Evolutionary conservation across 2,329 filamentous ascomycete species (phyloP).

Genomic region (Tolypocladium guangdongense): DNA sequence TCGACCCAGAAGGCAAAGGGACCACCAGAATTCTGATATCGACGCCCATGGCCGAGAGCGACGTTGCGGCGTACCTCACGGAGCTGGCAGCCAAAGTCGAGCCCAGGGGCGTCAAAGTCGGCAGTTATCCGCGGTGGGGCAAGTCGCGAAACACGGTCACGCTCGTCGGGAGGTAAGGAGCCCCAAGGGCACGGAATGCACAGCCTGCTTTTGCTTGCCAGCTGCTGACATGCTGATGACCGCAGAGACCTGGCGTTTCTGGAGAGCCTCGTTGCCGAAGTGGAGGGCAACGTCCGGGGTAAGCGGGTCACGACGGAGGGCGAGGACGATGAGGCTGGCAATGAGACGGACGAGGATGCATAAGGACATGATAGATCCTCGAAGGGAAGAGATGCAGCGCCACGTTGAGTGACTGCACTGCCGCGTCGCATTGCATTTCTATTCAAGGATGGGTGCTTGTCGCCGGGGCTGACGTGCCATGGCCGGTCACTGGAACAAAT

Average conservation of each 20-base stretch:
- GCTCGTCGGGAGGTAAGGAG: conserved; percentile 51
- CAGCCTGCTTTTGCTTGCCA: neutral
- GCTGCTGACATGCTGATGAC: conserved; percentile 6
- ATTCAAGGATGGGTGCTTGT: neutral
- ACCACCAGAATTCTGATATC: conserved; percentile 71
- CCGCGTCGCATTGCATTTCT: neutral
- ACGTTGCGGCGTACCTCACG: conserved; percentile 72
- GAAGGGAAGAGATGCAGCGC: neutral
- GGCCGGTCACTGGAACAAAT: too few species aligned
- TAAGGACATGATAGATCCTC: neutral
- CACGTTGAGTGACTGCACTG: neutral
- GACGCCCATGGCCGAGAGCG: conserved; percentile 79
- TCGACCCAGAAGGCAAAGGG: conserved; percentile 71
- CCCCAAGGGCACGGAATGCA: neutral
- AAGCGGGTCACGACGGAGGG: conserved; percentile 59
- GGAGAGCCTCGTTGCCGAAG: conserved; percentile 67
- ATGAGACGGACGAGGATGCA: conserved; percentile 1
- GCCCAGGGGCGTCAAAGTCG: conserved; percentile 76
- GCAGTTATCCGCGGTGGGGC: conserved; percentile 89
- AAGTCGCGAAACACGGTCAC: conserved; percentile 84
- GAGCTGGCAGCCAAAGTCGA: conserved; percentile 65
- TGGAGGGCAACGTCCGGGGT: conserved; percentile 66
- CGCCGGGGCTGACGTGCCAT: neutral
- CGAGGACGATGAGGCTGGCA: conserved; percentile 44
- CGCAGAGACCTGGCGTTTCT: conserved; percentile 62